Evolutionary conservation across 768 basidiomycete genomes (phyloP), one percentile per base, ranked within the genome.

Genomic region (Grammothele lineata): DNA sequence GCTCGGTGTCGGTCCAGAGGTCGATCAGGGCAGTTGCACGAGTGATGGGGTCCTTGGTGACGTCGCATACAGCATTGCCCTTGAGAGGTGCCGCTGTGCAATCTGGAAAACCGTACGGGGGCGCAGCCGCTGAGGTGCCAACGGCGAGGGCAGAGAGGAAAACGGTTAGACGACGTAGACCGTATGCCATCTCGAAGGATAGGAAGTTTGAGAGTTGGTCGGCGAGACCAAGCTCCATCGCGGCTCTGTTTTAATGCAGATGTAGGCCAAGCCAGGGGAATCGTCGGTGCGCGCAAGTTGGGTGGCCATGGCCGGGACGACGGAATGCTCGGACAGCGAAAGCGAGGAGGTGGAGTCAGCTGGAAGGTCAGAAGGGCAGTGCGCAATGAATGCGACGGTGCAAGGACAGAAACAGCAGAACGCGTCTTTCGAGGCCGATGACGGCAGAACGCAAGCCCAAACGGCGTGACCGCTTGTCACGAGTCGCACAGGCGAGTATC

Each of bases 21-120:
- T 66, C 51, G 40, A 80, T 66, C 43, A 81, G 60, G 14, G 76
- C 74, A n/a, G 66, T 62, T 7, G 79, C 80, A 14, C 80, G 72
- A 23, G 72, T 68, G 6, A 66, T 55, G 14, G 74, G 61, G 50
- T 70, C 69, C 45, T 70, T 65, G 23, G 70, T 61, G 5, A 68
- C 68, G 53, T 80, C 67, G 59, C 78, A 81, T 25, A 80, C 74
- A 7, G 62, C 58, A 46, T 72, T 78, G 17, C 60, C 62, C 35
- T 66, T 68, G 47, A 80, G 63, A 3, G 76, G 76, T 0, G 66
- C 71, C 25, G 60, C 66, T n/a, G 58, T 55, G 40, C 78, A 80
- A 55, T 78, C 71, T 0, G 77, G 77, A 54, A 79, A 78, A 8
- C 42, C 43, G 22, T 53, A 53, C 18, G 45, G 27, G 8, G 27